Percentiles rank a stretch among this genome's conserved stretches.
These are phyloP conservation scores for Fusarium coicis DNA, from an alignment of 2,329 filamentous ascomycete species.

Conservation along the genomic window DNA sequence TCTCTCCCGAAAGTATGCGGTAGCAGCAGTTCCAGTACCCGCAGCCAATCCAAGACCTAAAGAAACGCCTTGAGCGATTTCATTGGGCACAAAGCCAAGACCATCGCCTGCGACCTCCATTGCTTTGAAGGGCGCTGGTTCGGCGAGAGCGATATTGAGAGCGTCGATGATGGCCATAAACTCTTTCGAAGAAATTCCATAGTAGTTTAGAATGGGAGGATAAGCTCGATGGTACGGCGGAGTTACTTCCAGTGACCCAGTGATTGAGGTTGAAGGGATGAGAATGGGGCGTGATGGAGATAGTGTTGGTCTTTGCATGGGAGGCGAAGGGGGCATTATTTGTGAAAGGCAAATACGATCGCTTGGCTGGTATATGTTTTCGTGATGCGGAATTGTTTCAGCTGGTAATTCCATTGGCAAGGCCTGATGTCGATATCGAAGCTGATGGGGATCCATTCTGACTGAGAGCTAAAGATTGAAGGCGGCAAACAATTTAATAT, in stretches of 20 bases:
- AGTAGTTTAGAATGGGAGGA: constrained; percentile 1
- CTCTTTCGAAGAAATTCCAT: neutral
- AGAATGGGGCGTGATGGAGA: neutral
- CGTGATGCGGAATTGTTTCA: neutral
- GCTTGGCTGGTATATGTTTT: neutral
- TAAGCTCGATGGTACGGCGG: constrained; percentile 19
- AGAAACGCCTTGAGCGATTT: constrained; percentile 4
- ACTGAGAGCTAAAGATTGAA: too few species aligned
- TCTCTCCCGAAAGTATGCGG: constrained; percentile 13
- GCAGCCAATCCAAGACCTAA: constrained; percentile 11
- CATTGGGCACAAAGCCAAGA: constrained; percentile 7
- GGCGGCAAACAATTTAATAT: too few species aligned
- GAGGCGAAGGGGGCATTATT: rapidly evolving
- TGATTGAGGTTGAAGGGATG: constrained; percentile 10
- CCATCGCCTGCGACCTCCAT: constrained; percentile 1
- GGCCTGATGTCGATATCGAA: neutral
- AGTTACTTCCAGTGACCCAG: neutral
- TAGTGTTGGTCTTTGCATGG: neutral
- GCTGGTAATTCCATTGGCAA: neutral
- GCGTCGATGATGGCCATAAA: constrained; percentile 1
- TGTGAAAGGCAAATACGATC: neutral
- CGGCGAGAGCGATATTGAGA: constrained; percentile 5
- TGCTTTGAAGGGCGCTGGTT: constrained; percentile 7
- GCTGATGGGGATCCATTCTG: neutral
- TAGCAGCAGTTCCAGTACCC: constrained; percentile 3